Evolutionary conservation across 2,329 filamentous ascomycete species (phyloP).

Genomic region (Colletotrichum trifolii): DNA sequence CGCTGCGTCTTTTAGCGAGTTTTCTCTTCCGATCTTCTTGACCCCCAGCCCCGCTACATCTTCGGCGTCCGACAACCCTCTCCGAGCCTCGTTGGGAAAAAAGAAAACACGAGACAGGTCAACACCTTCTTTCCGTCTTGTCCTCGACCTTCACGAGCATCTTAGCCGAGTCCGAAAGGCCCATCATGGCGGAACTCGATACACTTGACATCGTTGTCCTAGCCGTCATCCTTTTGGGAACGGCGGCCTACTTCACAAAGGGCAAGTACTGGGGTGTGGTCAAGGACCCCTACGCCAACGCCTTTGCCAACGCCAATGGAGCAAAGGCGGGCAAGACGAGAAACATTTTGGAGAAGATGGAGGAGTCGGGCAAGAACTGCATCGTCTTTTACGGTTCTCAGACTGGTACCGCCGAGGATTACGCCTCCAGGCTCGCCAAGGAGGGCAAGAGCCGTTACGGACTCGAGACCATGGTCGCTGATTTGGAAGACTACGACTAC

Average conservation of each 20-base stretch:
- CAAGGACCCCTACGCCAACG: slow-evolving; percentile 88
- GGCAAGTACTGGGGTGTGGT: slow-evolving; percentile 90
- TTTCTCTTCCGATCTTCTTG: slow-evolving; percentile 3
- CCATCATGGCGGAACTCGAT: slow-evolving; percentile 90
- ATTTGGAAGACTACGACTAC: slow-evolving; percentile 97
- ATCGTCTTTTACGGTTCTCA: slow-evolving; percentile 99
- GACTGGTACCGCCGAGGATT: slow-evolving; percentile 98
- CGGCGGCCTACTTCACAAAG: slow-evolving; percentile 96
- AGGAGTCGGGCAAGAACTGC: slow-evolving; percentile 95
- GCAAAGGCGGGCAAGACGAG: slow-evolving; percentile 85
- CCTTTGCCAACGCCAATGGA: slow-evolving; percentile 75
- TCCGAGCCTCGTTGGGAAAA: slow-evolving; percentile 3
- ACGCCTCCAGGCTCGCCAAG: slow-evolving; percentile 94
- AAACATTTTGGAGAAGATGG: slow-evolving; percentile 95
- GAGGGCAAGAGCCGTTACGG: slow-evolving; percentile 97
- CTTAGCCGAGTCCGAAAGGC: slow-evolving; percentile 23
- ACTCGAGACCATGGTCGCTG: slow-evolving; percentile 97
- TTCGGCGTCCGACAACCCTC: slow-evolving; percentile 13
- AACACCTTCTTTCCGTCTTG: not conserved
- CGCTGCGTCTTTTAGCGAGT: slow-evolving; percentile 3
- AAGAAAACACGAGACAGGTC: too few relatives aligned
- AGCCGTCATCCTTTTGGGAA: slow-evolving; percentile 83
- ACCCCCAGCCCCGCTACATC: slow-evolving; percentile 14
- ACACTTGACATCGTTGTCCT: slow-evolving; percentile 96
- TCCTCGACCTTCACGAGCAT: slow-evolving; percentile 12